Evolutionary conservation across 495 filamentous ascomycete species (phyloP), one percentile per base, ranked within the genome.

Genomic region (Neurospora tetrasperma): DNA sequence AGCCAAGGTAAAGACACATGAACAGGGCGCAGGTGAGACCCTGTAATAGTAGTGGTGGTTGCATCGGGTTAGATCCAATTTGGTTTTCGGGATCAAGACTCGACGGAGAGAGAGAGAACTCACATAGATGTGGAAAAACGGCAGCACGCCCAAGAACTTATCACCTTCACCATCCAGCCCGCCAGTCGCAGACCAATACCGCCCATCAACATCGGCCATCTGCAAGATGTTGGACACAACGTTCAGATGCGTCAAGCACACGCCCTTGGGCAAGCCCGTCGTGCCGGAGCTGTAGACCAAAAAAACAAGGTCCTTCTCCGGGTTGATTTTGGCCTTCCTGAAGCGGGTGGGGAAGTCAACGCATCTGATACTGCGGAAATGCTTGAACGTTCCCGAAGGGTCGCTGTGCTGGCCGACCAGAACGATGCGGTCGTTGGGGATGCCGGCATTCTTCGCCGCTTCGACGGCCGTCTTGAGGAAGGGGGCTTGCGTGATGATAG

Each of bases 41-140:
- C 78, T 79, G 43, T 43, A 27, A 16, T 14, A 14, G 6, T 5
- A 9, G 42, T 42, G 39, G 4, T 59, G 16, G 9, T 41, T 31
- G 16, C 31, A 35, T 54, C 2, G 11, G 23, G 48, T 68, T 10
- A 48, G 59, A 46, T 48, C 70, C 2, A 69, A 70, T 1, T 9
- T 41, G 40, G 18, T 73, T 44, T 27, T 7, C 23, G 4, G 5
- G 8, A n/a, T 48, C 16, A 18, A 14, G 68, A 8, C 10, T 54
- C 5, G 46, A 27, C 23, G 12, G 35, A 9, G 8, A 40, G 35
- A 9, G 8, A 40, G 31, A 7, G n/a, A 54, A 72, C 75, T 76
- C 80, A 92, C 93, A 76, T 97, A 98, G 73, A 90, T 96, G 81
- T 98, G 95, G 82, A 94, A 98, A 79, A 99, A 97, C 0, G 96